Percentiles rank a stretch among this genome's conserved stretches.
Evolutionary conservation across 306 rosid species (phyloP).

Genomic region (Heteromeles arbutifolia): DNA sequence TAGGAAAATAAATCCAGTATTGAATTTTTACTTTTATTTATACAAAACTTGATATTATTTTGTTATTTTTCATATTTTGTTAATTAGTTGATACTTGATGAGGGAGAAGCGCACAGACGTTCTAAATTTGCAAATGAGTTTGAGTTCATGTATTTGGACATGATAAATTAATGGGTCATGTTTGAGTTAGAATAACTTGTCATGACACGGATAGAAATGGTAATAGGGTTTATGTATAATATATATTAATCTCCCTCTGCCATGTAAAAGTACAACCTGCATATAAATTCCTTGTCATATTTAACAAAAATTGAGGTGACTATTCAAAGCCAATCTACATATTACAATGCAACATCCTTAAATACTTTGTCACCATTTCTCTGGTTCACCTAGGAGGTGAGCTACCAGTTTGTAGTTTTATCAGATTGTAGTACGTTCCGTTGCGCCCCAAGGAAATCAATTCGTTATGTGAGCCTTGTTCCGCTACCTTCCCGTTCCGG

Average conservation of each 20-base stretch:
- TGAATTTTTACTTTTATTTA: too few relatives aligned
- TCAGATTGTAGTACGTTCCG: constrained; percentile 53
- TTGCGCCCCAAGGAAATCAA: constrained; percentile 46
- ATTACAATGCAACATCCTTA: neutral
- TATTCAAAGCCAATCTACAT: neutral
- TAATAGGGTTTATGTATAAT: neutral
- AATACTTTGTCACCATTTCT: neutral
- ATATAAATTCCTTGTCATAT: neutral
- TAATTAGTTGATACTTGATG: too few relatives aligned
- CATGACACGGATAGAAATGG: neutral
- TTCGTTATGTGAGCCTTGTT: constrained; percentile 76
- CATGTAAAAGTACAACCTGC: neutral
- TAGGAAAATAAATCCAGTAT: neutral
- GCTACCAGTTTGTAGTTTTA: constrained; percentile 46
- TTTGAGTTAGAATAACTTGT: too few relatives aligned
- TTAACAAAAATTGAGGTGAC: neutral
- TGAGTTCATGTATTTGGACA: neutral
- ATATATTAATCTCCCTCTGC: neutral
- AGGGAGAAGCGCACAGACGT: too few relatives aligned
- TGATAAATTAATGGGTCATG: too few relatives aligned
- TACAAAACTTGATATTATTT: too few relatives aligned
- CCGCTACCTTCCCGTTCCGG: constrained; percentile 63
- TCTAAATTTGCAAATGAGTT: neutral
- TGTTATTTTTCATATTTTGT: too few relatives aligned
- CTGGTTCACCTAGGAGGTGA: constrained; percentile 24